phyloP scores from a whole-genome alignment of 176 grass and related monocot species.

The Leersia perrieri region DNA sequence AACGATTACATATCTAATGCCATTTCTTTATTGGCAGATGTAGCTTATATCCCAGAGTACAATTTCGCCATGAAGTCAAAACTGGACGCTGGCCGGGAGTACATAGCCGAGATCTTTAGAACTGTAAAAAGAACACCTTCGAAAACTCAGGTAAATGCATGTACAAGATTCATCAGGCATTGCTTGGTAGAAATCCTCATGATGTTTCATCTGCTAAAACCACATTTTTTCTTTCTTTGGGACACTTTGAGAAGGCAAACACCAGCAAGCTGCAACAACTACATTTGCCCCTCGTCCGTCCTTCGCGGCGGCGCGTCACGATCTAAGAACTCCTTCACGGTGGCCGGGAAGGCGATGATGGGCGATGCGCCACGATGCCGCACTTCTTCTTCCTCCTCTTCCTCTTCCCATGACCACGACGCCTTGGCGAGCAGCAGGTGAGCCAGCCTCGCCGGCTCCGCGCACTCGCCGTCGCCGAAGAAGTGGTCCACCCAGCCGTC shows the following conservation, averaged over 20 bases:
- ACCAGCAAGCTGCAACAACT: not conserved
- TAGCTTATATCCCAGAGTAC: not conserved
- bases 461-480: conserved; percentile 24
- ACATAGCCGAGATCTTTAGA: not conserved
- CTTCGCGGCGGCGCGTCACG: conserved; percentile 29
- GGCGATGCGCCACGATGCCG: not conserved
- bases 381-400: too few species aligned
- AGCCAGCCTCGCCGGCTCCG: conserved; percentile 64
- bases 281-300: not conserved
- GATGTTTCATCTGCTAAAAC: not conserved
- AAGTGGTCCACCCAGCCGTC: conserved; percentile 55
- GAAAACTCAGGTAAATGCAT: not conserved
- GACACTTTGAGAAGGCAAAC: not conserved
- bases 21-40: not conserved
- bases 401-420: conserved; percentile 13
- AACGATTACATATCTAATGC: not conserved
- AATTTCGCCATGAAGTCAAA: not conserved
- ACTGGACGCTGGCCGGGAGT: not conserved
- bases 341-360: conserved; percentile 36
- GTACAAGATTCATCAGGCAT: not conserved
- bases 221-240: not conserved
- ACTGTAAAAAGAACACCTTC: not conserved
- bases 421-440: conserved; percentile 60
- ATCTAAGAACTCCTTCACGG: conserved; percentile 51
- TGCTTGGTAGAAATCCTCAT: not conserved